These are phyloP conservation scores for Fistulinella prunicolor DNA, from an alignment of 768 basidiomycete genomes.

Conservation along the genomic window DNA sequence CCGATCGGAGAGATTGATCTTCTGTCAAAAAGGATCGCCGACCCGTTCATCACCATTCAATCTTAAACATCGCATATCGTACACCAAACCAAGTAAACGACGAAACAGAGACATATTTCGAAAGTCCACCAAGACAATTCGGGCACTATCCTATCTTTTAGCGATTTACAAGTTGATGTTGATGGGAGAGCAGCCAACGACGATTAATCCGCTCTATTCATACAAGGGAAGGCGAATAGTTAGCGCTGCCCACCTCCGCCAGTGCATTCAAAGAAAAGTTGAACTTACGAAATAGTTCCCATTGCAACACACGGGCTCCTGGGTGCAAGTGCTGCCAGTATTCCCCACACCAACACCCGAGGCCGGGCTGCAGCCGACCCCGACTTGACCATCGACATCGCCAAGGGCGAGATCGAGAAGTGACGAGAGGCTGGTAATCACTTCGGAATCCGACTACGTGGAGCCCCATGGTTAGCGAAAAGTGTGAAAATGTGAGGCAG, in stretches of 20 bases:
- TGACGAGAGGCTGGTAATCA: not conserved
- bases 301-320: slow-evolving; percentile 3
- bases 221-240: not conserved
- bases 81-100: no score
- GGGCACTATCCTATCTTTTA: not conserved
- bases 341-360: not conserved
- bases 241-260: not conserved
- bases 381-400: not conserved
- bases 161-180: not conserved
- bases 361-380: not conserved
- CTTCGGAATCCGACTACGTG: not conserved
- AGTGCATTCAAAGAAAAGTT: not conserved
- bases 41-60: no score
- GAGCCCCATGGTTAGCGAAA: not conserved
- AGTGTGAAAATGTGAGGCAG: not conserved
- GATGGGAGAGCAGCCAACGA: slow-evolving; percentile 13
- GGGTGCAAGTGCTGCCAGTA: not conserved
- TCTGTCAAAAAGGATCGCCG: no score
- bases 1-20: no score
- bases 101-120: no score
- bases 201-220: slow-evolving; percentile 9
- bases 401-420: not conserved
- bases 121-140: not conserved
- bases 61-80: no score
- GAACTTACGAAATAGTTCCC: not conserved